phyloP scores from a whole-genome alignment of 2,329 filamentous ascomycete genomes.

The Xylariales sp. region DNA sequence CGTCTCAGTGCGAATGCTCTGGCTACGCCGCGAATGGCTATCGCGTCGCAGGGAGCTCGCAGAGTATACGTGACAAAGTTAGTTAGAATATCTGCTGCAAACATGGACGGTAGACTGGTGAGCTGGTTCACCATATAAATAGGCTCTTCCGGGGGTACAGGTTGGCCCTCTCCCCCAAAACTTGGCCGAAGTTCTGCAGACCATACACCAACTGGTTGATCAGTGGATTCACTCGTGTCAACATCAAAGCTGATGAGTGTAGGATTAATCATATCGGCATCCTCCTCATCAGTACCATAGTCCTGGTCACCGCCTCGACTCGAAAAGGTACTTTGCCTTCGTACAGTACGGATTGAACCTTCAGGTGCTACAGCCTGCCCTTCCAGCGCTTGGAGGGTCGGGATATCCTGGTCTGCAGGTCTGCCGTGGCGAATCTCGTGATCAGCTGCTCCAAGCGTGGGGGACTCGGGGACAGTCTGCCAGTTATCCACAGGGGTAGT shows the following conservation, averaged over 20 bases:
- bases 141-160: constrained; percentile 24
- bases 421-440: constrained; percentile 22
- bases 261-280: constrained; percentile 48
- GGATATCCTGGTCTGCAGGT: constrained; percentile 14
- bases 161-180: constrained; percentile 24
- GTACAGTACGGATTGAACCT: constrained; percentile 29
- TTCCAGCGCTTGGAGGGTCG: constrained; percentile 23
- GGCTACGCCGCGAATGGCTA: constrained; percentile 40
- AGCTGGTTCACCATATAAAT: constrained; percentile 45
- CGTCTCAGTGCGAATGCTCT: constrained; percentile 33
- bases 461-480: constrained; percentile 21
- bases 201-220: constrained; percentile 50
- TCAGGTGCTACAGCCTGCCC: constrained; percentile 19
- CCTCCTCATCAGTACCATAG: constrained; percentile 53
- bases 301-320: constrained; percentile 41
- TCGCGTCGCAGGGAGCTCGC: constrained; percentile 42
- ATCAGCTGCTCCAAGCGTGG: constrained; percentile 24
- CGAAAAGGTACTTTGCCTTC: constrained; percentile 43
- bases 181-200: constrained; percentile 55
- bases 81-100: constrained; percentile 44
- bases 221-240: constrained; percentile 49
- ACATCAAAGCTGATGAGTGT: constrained; percentile 60
- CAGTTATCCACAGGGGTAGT: constrained; percentile 9
- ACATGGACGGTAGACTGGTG: constrained; percentile 42
- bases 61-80: constrained; percentile 36